phyloP scores from a whole-genome alignment of 257 asterid species.

The Solanum rostratum region DNA sequence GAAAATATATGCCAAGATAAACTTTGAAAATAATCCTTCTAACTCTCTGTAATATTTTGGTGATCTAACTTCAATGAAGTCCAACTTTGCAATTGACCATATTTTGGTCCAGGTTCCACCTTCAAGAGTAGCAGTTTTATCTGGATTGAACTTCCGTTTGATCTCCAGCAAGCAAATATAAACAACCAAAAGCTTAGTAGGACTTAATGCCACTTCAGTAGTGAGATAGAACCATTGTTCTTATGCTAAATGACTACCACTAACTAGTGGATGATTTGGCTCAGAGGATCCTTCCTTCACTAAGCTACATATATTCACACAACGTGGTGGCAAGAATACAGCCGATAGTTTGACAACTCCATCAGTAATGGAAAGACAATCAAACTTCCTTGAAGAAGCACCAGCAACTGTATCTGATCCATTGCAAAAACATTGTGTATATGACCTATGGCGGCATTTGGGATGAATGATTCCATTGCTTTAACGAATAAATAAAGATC shows the following conservation, averaged over 20 bases:
- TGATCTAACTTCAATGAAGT: conserved; percentile 59
- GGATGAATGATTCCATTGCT: conserved; percentile 81
- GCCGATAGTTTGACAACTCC: conserved; percentile 80
- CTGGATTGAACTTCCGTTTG: conserved; percentile 70
- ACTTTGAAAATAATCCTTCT: neutral
- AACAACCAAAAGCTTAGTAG: conserved; percentile 64
- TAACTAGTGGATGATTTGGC: conserved; percentile 8
- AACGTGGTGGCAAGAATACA: conserved; percentile 47
- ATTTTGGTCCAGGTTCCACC: conserved; percentile 77
- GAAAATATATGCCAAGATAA: neutral
- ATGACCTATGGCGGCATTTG: conserved; percentile 76
- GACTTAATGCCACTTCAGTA: conserved; percentile 17
- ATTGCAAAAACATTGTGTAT: conserved; percentile 34
- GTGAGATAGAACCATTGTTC: neutral
- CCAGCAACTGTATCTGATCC: neutral
- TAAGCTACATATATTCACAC: conserved; percentile 1
- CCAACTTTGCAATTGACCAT: conserved; percentile 67
- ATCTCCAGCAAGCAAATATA: conserved; percentile 78
- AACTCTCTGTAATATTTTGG: conserved; percentile 43
- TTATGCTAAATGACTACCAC: neutral
- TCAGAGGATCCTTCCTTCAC: neutral
- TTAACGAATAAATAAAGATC: conserved; percentile 63
- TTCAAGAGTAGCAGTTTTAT: conserved; percentile 66
- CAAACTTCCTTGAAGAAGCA: neutral
- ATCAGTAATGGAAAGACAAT: conserved; percentile 48